Percentiles rank a stretch among this genome's conserved stretches.
phyloP scores from a whole-genome alignment of 2,329 filamentous ascomycete genomes.

The Phymatotrichopsis omnivora region DNA sequence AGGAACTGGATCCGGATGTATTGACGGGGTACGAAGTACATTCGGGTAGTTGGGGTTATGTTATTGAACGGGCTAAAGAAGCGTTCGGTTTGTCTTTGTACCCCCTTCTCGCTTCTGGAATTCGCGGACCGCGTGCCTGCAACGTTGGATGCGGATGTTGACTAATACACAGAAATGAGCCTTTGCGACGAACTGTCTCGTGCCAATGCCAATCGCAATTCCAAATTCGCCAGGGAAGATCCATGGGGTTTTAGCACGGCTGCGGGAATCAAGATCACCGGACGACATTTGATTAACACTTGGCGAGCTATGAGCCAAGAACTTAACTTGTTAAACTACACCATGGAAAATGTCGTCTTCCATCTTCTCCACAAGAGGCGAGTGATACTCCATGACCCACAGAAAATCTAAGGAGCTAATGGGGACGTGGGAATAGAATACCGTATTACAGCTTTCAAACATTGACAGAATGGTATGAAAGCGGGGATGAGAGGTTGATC shows the following conservation, averaged over 20 bases:
- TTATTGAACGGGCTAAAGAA: conserved; percentile 76
- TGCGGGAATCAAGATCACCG: conserved; percentile 84
- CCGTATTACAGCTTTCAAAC: conserved; percentile 75
- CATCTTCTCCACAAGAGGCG: conserved; percentile 60
- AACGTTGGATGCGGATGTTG: too few relatives aligned
- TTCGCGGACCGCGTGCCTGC: too few relatives aligned
- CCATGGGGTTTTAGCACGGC: conserved; percentile 91
- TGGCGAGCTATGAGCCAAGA: conserved; percentile 96
- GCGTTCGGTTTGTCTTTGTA: conserved; percentile 39
- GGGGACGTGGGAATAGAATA: conserved; percentile 65
- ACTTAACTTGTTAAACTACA: conserved; percentile 84
- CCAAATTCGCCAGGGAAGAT: conserved; percentile 78
- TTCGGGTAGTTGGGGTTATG: conserved; percentile 85
- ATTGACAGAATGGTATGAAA: conserved; percentile 72
- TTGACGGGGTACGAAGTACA: conserved; percentile 93
- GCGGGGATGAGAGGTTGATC: conserved; percentile 56
- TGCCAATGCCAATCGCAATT: conserved; percentile 73
- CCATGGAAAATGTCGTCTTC: conserved; percentile 90
- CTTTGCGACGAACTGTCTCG: conserved; percentile 85
- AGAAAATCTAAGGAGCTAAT: neutral
- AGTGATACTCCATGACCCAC: neutral
- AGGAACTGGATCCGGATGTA: conserved; percentile 77
- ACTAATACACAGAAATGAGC: conserved; percentile 44
- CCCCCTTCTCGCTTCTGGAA: too few relatives aligned
- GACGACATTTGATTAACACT: conserved; percentile 91